Evolutionary conservation across 257 asterid species (phyloP), one percentile per base, ranked within the genome.

Genomic region (Solanum acaule): DNA sequence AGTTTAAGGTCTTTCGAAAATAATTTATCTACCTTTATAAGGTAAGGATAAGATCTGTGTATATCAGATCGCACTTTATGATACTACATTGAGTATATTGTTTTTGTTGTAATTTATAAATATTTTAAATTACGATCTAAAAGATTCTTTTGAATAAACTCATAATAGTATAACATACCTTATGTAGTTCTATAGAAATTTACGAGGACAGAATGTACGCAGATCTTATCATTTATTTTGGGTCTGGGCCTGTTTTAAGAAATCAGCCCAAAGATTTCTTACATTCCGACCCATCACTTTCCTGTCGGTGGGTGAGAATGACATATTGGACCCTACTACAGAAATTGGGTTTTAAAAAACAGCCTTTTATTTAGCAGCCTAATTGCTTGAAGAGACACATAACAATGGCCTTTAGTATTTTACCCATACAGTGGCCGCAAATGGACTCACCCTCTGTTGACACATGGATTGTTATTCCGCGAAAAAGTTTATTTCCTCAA

Each of bases 201-300:
- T 29, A 1, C 9, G 1, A 15, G 1, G 0, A 29, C 2, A 14
- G 0, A 15, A 12, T 25, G 0, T 15, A 29, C 3, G 23, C 3
- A 14, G 1, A 15, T 5, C 6, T 15, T 70, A 6, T 1, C 1
- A 0, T 65, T n/a, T 7, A 35, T 65, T 85, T 23, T 16, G 38
- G 3, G 12, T 38, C 13, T 70, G 59, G 82, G 67, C 65, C 87
- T 40, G 10, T 29, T 83, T 25, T 52, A 61, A 33, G 40, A 83
- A 31, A 76, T 81, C 72, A 84, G 42, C 90, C 85, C 87, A 52
- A 70, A 79, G 59, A 46, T 86, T 86, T 46, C 75, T 18, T 79
- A 89, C 87, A 79, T 78, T 86, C 88, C 42, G 87, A 73, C 61
- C 87, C 87, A 79, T 78, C 84, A 68, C 68, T 86, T 70, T 77